These are phyloP conservation scores for Hansenula lynferdii DNA, from an alignment of 1,139 yeast species.

Conservation along the genomic window DNA sequence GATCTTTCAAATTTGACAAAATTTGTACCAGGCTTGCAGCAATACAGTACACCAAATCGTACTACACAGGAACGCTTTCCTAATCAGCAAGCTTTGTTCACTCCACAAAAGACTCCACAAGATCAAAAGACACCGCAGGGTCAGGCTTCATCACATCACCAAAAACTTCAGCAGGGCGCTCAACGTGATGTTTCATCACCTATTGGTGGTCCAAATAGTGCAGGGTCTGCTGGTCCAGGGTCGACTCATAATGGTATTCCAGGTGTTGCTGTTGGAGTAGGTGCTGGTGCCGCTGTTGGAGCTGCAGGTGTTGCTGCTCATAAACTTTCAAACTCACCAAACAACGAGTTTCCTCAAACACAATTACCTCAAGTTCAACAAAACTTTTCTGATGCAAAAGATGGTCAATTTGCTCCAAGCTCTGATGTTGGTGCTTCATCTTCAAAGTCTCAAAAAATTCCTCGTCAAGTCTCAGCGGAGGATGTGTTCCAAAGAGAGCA, in stretches of 20 bases:
- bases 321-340: neutral
- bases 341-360: too few species aligned
- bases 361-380: too few species aligned
- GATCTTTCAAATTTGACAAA: conserved; percentile 37
- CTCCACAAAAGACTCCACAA: conserved; percentile 15
- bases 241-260: too few species aligned
- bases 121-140: conserved; percentile 8
- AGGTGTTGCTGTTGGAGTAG: conserved; percentile 10
- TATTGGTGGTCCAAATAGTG: neutral
- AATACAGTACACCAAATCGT: conserved; percentile 18
- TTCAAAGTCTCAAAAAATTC: neutral
- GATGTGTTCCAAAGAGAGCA: conserved; percentile 17
- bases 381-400: neutral
- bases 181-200: too few species aligned
- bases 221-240: neutral
- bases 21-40: conserved; percentile 29
- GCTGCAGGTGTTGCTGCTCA: neutral
- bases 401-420: neutral
- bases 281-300: conserved; percentile 8
- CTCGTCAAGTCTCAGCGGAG: conserved; percentile 17
- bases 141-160: conserved; percentile 2
- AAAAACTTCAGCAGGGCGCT: neutral
- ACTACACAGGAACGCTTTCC: conserved; percentile 14
- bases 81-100: conserved; percentile 14
- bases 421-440: neutral